These are phyloP conservation scores for Ustilago nuda DNA, from an alignment of 1,284 basidiomycete species.

Conservation along the genomic window DNA sequence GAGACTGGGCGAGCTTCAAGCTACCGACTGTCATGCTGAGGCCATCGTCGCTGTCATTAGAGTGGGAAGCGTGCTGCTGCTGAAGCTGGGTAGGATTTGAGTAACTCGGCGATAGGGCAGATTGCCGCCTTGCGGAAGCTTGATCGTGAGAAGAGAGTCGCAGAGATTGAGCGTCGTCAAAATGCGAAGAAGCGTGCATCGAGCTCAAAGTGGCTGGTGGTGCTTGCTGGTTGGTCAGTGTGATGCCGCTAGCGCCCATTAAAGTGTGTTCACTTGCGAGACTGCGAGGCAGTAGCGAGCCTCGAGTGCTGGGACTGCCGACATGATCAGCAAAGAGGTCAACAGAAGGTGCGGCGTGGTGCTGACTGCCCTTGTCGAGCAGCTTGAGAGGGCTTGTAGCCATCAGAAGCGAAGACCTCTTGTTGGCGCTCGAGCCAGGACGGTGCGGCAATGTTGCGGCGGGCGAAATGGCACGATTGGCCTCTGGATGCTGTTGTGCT, in stretches of 20 bases:
- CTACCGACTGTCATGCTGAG: constrained; percentile 52
- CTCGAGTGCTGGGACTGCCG: constrained; percentile 41
- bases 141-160: constrained; percentile 14
- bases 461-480: constrained; percentile 22
- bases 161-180: constrained; percentile 13
- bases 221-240: constrained; percentile 32
- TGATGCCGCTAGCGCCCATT: constrained; percentile 54
- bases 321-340: constrained; percentile 51
- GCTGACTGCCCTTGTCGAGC: constrained; percentile 49
- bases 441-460: constrained; percentile 16
- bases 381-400: constrained; percentile 53
- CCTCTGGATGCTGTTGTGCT: background rate
- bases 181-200: constrained; percentile 8
- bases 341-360: constrained; percentile 52
- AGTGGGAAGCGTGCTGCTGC: constrained; percentile 1
- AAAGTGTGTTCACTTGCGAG: constrained; percentile 56
- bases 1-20: constrained; percentile 50
- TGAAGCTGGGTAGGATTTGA: constrained; percentile 16
- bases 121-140: constrained; percentile 5
- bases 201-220: background rate
- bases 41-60: constrained; percentile 15
- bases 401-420: constrained; percentile 33
- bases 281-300: constrained; percentile 46
- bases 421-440: constrained; percentile 16
- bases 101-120: constrained; percentile 30